Evolutionary conservation across 2,329 filamentous ascomycete species (phyloP).

Genomic region (Huntiella omanensis): DNA sequence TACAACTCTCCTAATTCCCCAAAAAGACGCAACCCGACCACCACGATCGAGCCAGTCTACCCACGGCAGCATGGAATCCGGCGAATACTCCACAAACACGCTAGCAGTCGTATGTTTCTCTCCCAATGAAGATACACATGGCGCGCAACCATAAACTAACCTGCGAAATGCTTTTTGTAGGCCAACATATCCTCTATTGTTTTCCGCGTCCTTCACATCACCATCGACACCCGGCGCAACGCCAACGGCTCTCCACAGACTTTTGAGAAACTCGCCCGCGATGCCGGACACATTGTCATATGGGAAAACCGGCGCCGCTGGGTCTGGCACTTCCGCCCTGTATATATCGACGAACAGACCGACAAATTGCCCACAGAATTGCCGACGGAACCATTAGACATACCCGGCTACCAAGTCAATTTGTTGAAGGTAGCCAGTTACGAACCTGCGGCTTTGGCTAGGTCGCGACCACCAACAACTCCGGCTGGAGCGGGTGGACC

Average conservation of each 20-base stretch:
- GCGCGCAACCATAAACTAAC: neutral
- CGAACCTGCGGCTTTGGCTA: conserved; percentile 7
- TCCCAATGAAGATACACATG: neutral
- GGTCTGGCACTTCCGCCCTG: conserved; percentile 35
- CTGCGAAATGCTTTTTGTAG: conserved; percentile 18
- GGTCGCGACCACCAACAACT: neutral
- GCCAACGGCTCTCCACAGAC: conserved; percentile 27
- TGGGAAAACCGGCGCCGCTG: conserved; percentile 30
- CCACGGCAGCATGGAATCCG: conserved; percentile 37
- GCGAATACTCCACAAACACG: conserved; percentile 44
- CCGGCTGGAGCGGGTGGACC: neutral
- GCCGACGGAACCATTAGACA: neutral
- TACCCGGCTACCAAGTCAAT: too few species aligned
- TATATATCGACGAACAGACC: conserved; percentile 22
- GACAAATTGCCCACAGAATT: conserved; percentile 1
- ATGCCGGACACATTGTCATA: conserved; percentile 33
- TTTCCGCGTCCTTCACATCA: conserved; percentile 36
- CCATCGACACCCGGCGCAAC: conserved; percentile 25
- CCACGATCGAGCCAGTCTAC: too few species aligned
- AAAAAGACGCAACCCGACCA: too few species aligned
- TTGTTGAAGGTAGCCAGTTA: conserved; percentile 1
- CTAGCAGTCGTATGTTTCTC: conserved; percentile 32
- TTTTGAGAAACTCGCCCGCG: conserved; percentile 31
- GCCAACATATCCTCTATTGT: conserved; percentile 36
- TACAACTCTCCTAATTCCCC: too few species aligned